phyloP scores from a whole-genome alignment of 2,329 filamentous ascomycete genomes.

The Xylariaceae sp. region DNA sequence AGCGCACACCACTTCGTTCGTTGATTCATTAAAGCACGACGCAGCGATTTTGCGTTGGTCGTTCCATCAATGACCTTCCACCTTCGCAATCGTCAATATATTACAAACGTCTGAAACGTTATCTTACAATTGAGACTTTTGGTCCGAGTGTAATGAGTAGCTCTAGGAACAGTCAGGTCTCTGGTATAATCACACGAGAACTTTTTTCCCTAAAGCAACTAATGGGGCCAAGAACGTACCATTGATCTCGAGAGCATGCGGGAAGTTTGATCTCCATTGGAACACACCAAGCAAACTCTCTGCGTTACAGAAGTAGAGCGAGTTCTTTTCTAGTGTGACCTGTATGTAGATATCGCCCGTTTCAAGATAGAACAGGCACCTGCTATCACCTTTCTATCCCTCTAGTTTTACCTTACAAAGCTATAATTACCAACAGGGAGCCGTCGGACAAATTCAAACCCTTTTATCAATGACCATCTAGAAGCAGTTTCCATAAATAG shows the following conservation, averaged over 20 bases:
- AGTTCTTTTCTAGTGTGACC: background rate
- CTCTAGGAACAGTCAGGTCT: background rate
- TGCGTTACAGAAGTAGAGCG: background rate
- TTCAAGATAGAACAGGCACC: background rate
- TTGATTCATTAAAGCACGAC: slow-evolving; percentile 41
- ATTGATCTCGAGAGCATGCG: background rate
- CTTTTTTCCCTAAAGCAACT: too few relatives aligned
- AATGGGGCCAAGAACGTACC: too few relatives aligned
- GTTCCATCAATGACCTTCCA: slow-evolving; percentile 30
- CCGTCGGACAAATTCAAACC: background rate
- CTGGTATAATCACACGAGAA: too few relatives aligned
- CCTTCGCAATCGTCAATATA: background rate
- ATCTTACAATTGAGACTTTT: background rate
- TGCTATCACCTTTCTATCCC: background rate
- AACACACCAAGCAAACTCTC: background rate
- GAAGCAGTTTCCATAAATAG: background rate
- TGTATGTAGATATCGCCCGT: background rate
- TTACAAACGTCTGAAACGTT: background rate
- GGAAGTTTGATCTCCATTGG: background rate
- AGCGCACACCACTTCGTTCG: slow-evolving; percentile 39
- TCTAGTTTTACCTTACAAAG: background rate
- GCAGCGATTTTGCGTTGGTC: slow-evolving; percentile 37
- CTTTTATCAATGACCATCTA: background rate
- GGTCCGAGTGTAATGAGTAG: background rate
- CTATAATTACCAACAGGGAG: background rate